Conservation (phyloP, 805 yeast genomes). For the Wickerhamiella spandovensis region DNA sequence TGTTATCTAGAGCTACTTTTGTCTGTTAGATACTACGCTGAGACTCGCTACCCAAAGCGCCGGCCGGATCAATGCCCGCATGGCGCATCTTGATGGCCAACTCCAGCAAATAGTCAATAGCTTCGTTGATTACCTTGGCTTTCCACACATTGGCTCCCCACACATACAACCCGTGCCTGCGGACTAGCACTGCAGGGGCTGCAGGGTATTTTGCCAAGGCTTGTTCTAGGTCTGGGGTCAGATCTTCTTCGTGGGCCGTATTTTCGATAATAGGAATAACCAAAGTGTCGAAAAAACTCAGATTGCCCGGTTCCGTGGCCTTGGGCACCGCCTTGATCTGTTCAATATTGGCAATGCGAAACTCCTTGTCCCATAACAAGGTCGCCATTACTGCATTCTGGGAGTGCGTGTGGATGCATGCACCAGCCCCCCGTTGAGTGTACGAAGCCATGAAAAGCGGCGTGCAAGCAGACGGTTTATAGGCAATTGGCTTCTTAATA, state of each 20-base stretch:
- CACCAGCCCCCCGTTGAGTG: constrained; percentile 61
- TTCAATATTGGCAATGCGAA: constrained; percentile 68
- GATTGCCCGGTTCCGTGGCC: constrained; percentile 49
- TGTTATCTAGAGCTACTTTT: too few species aligned
- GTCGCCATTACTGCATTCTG: constrained; percentile 77
- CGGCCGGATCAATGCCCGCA: constrained; percentile 1
- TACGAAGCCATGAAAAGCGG: constrained; percentile 73
- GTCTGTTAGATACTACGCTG: not conserved
- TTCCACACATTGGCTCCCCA: constrained; percentile 92
- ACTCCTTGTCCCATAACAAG: constrained; percentile 53
- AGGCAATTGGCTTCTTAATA: constrained; percentile 45
- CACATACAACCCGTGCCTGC: constrained; percentile 91
- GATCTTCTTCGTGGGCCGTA: constrained; percentile 76
- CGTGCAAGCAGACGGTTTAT: constrained; percentile 88
- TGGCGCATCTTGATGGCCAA: constrained; percentile 32
- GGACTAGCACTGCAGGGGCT: constrained; percentile 74
- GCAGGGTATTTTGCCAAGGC: constrained; percentile 62
- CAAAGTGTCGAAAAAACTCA: constrained; percentile 60
- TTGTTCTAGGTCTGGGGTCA: constrained; percentile 44
- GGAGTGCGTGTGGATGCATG: constrained; percentile 91
- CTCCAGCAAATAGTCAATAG: constrained; percentile 78
- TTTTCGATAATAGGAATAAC: constrained; percentile 85
- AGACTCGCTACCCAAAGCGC: not conserved
- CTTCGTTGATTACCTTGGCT: constrained; percentile 87
- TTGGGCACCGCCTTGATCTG: constrained; percentile 86